Percentiles rank a stretch among this genome's conserved stretches.
phyloP scores from a whole-genome alignment of 1,139 yeast species.

The Hansenula sp. region DNA sequence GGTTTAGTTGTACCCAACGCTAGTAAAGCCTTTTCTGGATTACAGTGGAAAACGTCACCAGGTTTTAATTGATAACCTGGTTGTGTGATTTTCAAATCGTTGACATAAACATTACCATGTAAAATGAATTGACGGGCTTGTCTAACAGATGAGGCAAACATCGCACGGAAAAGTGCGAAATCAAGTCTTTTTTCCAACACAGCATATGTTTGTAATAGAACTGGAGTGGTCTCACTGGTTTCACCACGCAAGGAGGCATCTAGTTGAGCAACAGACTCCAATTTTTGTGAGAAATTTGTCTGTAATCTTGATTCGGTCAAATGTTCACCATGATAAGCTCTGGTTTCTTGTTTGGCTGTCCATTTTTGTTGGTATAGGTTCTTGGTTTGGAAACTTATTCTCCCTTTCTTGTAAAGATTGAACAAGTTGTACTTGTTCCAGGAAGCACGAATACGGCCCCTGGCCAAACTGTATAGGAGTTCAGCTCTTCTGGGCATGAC shows the following conservation, averaged over 20 bases:
- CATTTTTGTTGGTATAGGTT: conserved; percentile 88
- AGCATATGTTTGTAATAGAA: conserved; percentile 84
- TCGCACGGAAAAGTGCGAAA: conserved; percentile 81
- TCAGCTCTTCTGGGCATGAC: conserved; percentile 61
- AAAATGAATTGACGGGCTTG: conserved; percentile 90
- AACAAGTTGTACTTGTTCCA: conserved; percentile 90
- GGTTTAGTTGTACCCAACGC: conserved; percentile 89
- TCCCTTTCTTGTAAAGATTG: conserved; percentile 71
- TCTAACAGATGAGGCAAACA: conserved; percentile 91
- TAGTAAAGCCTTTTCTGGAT: conserved; percentile 78
- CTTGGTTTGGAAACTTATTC: conserved; percentile 46
- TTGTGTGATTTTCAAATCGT: conserved; percentile 71
- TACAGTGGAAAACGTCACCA: conserved; percentile 85
- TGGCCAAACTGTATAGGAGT: conserved; percentile 52
- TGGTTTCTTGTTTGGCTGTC: conserved; percentile 84
- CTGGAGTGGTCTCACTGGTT: conserved; percentile 58
- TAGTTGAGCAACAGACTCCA: conserved; percentile 82
- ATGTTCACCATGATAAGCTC: conserved; percentile 96
- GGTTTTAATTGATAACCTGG: conserved; percentile 76
- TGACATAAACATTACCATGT: conserved; percentile 80
- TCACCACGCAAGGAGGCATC: conserved; percentile 69
- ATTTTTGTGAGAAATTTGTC: conserved; percentile 62
- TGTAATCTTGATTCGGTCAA: conserved; percentile 82
- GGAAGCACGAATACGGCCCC: conserved; percentile 83
- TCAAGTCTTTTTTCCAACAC: conserved; percentile 85